Evolutionary conservation across 805 yeast species (phyloP).

Genomic region (Candida morakotiae): DNA sequence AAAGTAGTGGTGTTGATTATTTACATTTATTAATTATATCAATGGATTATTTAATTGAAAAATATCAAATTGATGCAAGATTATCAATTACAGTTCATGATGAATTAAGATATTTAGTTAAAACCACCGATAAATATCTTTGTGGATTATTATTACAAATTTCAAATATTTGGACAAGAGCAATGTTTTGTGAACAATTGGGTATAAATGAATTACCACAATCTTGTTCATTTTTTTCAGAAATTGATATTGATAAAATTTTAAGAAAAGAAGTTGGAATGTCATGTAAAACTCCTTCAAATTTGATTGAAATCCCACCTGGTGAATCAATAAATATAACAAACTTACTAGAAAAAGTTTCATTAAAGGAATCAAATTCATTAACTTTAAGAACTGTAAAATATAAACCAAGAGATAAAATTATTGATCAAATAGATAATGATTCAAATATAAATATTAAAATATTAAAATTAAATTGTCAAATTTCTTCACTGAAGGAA

Average conservation of each 20-base stretch:
- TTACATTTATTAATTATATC: slow-evolving; percentile 78
- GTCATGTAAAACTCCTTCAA: slow-evolving; percentile 89
- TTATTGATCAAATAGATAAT: slow-evolving; percentile 24
- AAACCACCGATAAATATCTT: slow-evolving; percentile 67
- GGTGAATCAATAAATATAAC: slow-evolving; percentile 75
- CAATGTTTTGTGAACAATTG: slow-evolving; percentile 88
- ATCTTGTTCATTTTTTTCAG: slow-evolving; percentile 91
- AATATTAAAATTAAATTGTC: slow-evolving; percentile 22
- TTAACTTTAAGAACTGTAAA: slow-evolving; percentile 3
- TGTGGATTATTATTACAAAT: slow-evolving; percentile 84
- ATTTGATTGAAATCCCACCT: slow-evolving; percentile 62
- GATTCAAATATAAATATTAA: slow-evolving; percentile 14
- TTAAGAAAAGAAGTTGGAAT: slow-evolving; percentile 89
- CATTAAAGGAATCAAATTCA: slow-evolving; percentile 11
- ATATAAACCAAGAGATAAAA: slow-evolving; percentile 18
- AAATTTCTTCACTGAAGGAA: slow-evolving; percentile 17
- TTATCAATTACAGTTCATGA: slow-evolving; percentile 89
- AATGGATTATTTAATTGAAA: slow-evolving; percentile 75
- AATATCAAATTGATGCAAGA: slow-evolving; percentile 68
- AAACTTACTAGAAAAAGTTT: slow-evolving; percentile 42
- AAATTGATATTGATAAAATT: slow-evolving; percentile 85
- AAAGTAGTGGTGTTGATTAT: slow-evolving; percentile 96
- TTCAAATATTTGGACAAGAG: slow-evolving; percentile 92
- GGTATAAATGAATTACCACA: slow-evolving; percentile 91
- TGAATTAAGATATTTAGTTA: slow-evolving; percentile 79